A percentile compares a stretch with the other conserved stretches of the same genome.
Evolutionary conservation across 495 filamentous ascomycete species (phyloP).

Genomic region (Penicillium angulare): DNA sequence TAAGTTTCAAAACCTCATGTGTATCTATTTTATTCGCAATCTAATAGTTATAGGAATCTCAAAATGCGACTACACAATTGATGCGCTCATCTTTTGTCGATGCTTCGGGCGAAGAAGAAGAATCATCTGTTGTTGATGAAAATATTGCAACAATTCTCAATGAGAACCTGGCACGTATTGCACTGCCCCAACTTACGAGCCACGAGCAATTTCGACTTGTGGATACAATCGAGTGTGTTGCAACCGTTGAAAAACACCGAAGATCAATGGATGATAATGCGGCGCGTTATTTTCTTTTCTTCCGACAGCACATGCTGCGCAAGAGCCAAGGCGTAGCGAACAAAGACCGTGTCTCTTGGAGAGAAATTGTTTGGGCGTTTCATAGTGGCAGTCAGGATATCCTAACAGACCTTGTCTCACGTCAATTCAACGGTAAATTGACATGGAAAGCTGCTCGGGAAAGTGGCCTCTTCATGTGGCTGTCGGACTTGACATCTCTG

Average conservation of each 20-base stretch:
- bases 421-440: conserved; percentile 73
- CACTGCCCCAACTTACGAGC: conserved; percentile 79
- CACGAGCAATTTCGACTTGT: conserved; percentile 87
- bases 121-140: conserved; percentile 67
- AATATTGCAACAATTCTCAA: conserved; percentile 67
- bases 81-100: conserved; percentile 54
- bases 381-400: conserved; percentile 93
- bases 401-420: conserved; percentile 79
- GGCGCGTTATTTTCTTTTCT: conserved; percentile 85
- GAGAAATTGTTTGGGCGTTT: conserved; percentile 93
- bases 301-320: conserved; percentile 77
- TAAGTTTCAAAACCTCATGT: conserved; percentile 21
- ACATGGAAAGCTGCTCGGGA: conserved; percentile 83
- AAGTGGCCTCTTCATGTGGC: conserved; percentile 94
- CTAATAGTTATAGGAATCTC: conserved; percentile 36
- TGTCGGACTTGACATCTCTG: conserved; percentile 71
- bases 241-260: conserved; percentile 82
- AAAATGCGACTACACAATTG: conserved; percentile 47
- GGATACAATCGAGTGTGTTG: conserved; percentile 84
- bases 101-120: conserved; percentile 53
- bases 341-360: conserved; percentile 75
- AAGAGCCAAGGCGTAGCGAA: conserved; percentile 57
- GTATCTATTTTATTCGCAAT: neutral
- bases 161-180: conserved; percentile 70
- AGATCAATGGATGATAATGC: conserved; percentile 93